These are phyloP conservation scores for Termitomyces sp. DNA, from an alignment of 768 basidiomycete species.

Conservation along the genomic window DNA sequence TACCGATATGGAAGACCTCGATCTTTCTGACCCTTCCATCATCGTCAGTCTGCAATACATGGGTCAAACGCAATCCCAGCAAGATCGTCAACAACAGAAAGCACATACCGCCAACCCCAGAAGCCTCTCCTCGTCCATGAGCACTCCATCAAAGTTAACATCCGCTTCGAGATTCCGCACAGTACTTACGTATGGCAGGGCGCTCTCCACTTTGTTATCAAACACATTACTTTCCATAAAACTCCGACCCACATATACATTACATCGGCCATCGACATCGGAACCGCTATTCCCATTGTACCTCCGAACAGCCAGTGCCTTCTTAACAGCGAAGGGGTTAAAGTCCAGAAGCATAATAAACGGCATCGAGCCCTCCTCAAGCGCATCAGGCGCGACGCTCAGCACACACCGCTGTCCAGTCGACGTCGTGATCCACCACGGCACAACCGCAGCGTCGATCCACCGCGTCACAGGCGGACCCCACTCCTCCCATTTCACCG, in stretches of 20 bases:
- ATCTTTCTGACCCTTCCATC: conserved; percentile 2
- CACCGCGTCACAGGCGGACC: conserved; percentile 17
- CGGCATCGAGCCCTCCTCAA: background rate
- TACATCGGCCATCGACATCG: background rate
- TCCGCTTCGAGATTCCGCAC: background rate
- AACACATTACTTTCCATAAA: conserved; percentile 15
- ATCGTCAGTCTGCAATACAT: conserved; percentile 4
- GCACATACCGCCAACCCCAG: conserved; percentile 27
- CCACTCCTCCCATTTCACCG: conserved; percentile 12
- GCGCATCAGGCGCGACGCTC: background rate
- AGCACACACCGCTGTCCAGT: conserved; percentile 17
- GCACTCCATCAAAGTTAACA: conserved; percentile 23
- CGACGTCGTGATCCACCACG: conserved; percentile 19
- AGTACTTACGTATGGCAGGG: conserved; percentile 22
- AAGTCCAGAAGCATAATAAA: conserved; percentile 3
- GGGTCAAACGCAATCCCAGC: background rate
- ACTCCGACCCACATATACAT: background rate
- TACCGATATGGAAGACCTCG: conserved; percentile 7
- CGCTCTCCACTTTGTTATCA: conserved; percentile 17
- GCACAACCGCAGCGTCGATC: conserved; percentile 10
- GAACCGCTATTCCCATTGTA: background rate
- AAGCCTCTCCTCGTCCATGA: conserved; percentile 37
- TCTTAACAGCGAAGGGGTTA: conserved; percentile 1
- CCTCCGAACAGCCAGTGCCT: background rate
- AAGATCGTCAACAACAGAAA: background rate